Evolutionary conservation across 2,329 filamentous ascomycete species (phyloP), one percentile per base, ranked within the genome.

Genomic region (Fusarium succisae): DNA sequence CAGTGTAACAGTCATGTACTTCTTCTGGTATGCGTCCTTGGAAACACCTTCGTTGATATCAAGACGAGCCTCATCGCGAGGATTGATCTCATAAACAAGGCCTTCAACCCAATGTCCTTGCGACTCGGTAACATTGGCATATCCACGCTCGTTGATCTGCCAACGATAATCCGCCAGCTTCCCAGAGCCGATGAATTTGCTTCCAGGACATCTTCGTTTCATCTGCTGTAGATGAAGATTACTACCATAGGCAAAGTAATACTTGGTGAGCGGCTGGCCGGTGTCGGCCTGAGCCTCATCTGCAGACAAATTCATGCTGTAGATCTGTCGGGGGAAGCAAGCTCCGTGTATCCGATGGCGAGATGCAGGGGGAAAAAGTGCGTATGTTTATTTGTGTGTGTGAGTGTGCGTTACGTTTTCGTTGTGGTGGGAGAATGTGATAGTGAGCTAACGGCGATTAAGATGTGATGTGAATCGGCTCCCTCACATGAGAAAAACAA

Each of bases 61-160:
- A 9, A 86, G 81, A 24, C 77, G 78, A 51, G 75, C 77, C 71
- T 86, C 84, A 63, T 85, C 84, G 8, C 66, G 61, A 5, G 74
- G 59, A 64, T 80, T 79, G 57, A 86, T 81, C 63, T 82, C 80
- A 66, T 83, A 86, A n/a, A 84, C 79, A 24, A 86, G 81, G 10
- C 84, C 84, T 48, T 84, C 80, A 18, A 86, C 84, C 76, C 79
- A 80, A 38, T 78, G 79, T 12, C 81, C 82, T 32, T 78, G 64
- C 17, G 77, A 73, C 47, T 76, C 74, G 22, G 84, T 64, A 35
- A 87, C 80, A 71, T 87, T 87, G 65, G 85, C 85, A 57, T 82
- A 86, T 35, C 85, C 84, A 30, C 84, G 82, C 77, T 85, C 79
- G 76, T 86, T 87, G 81, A 87, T 86, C 75, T 85, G 84, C 82